Percentiles rank a stretch among this genome's conserved stretches.
Conservation (phyloP, 129 eudicot species). For the Apium graveolens region DNA sequence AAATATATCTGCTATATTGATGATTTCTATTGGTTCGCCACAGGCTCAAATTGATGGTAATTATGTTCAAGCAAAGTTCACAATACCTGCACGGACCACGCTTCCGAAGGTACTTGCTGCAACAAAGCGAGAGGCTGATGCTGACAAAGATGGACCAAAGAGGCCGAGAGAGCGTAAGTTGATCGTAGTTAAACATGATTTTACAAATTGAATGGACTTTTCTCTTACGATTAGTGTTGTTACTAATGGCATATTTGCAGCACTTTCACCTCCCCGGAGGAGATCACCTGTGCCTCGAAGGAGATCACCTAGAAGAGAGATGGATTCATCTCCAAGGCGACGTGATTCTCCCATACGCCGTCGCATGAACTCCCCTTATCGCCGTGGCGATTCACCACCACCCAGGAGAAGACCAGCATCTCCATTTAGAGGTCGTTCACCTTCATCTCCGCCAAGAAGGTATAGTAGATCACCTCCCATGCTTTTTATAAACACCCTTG, state of each 20-base stretch:
- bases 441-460: conserved; percentile 40
- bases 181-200: background rate
- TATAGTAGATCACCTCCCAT: conserved; percentile 57
- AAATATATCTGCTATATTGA: conserved; percentile 4
- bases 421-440: conserved; percentile 84
- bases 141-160: conserved; percentile 60
- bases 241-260: conserved; percentile 24
- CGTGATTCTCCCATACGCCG: conserved; percentile 76
- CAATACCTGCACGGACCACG: conserved; percentile 71
- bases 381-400: conserved; percentile 76
- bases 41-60: conserved; percentile 93
- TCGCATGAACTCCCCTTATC: conserved; percentile 49
- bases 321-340: conserved; percentile 68
- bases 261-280: conserved; percentile 64
- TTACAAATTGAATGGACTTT: background rate
- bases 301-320: conserved; percentile 36
- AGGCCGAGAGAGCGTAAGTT: conserved; percentile 33
- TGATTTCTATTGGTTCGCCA: conserved; percentile 9
- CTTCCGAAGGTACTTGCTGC: conserved; percentile 66
- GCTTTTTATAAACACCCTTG: conserved; percentile 14
- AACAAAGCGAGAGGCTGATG: conserved; percentile 62
- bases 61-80: conserved; percentile 72
- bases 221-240: background rate
- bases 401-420: conserved; percentile 76
- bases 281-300: conserved; percentile 47